phyloP scores from a whole-genome alignment of 352 stramenopile genomes.

The Globisporangium barbulae region DNA sequence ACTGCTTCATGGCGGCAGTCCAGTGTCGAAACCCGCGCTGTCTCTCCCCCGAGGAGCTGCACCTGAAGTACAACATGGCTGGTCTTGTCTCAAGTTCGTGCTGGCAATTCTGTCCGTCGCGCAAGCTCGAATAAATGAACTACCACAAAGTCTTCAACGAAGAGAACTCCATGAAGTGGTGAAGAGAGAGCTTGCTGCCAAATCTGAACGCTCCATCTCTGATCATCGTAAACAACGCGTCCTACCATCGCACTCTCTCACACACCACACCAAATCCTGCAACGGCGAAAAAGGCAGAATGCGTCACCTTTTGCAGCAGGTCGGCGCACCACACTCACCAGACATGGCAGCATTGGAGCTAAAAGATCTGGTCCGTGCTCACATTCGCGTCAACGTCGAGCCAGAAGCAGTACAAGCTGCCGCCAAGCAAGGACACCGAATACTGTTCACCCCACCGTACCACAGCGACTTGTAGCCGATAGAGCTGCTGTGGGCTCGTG shows the following conservation, averaged over 20 bases:
- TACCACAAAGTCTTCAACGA: slow-evolving; percentile 6
- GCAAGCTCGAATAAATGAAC: not conserved
- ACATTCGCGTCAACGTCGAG: not conserved
- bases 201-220: not conserved
- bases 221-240: not conserved
- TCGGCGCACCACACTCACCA: not conserved
- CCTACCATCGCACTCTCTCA: slow-evolving; percentile 1
- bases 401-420: not conserved
- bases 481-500: not conserved
- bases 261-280: not conserved
- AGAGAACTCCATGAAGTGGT: not conserved
- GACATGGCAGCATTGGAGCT: not conserved
- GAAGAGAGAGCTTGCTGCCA: not conserved
- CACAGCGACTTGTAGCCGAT: not conserved
- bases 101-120: not conserved
- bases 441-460: not conserved
- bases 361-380: not conserved
- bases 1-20: not conserved
- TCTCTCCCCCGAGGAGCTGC: not conserved
- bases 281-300: not conserved
- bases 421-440: not conserved
- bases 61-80: not conserved
- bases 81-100: not conserved
- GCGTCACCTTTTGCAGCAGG: not conserved
- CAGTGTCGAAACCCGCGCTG: not conserved